phyloP scores from a whole-genome alignment of 1,139 yeast species.

The Geotrichum bryndzae region DNA sequence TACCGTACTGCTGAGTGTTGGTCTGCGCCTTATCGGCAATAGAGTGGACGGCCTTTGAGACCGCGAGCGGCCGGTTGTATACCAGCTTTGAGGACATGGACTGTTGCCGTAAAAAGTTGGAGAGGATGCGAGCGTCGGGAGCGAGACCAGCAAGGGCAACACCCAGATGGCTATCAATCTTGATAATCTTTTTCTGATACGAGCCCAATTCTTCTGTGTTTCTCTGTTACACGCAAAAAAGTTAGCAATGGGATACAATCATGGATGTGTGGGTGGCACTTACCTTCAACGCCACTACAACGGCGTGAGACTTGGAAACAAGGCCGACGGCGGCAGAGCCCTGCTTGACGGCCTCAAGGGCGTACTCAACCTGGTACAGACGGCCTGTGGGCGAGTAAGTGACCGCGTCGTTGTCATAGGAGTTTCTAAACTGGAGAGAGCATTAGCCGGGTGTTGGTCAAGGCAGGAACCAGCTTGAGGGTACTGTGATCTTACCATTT shows the following conservation, averaged over 20 bases:
- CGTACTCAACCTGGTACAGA: constrained; percentile 90
- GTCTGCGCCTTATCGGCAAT: constrained; percentile 96
- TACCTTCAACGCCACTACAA: constrained; percentile 77
- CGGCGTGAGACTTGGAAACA: constrained; percentile 79
- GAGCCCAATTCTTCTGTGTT: constrained; percentile 97
- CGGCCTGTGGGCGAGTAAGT: constrained; percentile 98
- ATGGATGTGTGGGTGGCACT: constrained; percentile 7
- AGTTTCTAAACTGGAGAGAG: constrained; percentile 71
- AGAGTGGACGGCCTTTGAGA: constrained; percentile 75
- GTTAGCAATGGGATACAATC: neutral
- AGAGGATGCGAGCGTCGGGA: constrained; percentile 91
- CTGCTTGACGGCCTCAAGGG: constrained; percentile 94
- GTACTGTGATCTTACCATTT: neutral
- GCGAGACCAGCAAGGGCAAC: constrained; percentile 95
- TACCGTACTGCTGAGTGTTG: constrained; percentile 92
- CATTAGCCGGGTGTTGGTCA: neutral
- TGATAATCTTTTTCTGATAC: constrained; percentile 87
- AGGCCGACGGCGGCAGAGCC: constrained; percentile 97
- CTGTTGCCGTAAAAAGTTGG: constrained; percentile 84
- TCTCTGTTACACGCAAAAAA: constrained; percentile 38
- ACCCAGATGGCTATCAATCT: constrained; percentile 90
- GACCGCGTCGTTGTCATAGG: constrained; percentile 96
- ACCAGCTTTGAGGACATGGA: constrained; percentile 85
- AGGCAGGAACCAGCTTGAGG: neutral
- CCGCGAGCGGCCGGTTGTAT: constrained; percentile 80